Conservation (phyloP, 768 basidiomycete genomes). For the Pholiota molesta region DNA sequence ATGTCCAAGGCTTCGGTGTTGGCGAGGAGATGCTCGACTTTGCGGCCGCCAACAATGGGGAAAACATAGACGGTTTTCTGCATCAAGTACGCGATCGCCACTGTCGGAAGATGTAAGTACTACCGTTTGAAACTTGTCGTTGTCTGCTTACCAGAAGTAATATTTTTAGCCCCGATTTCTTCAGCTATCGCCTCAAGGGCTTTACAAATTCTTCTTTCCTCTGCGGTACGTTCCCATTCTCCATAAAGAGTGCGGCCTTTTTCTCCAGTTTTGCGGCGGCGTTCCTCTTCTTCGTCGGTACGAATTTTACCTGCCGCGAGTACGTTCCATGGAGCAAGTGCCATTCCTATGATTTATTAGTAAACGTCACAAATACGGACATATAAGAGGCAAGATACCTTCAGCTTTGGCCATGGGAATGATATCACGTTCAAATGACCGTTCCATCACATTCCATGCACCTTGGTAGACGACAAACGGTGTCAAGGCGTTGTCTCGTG, state of each 20-base stretch:
- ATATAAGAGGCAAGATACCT: slow-evolving; percentile 11
- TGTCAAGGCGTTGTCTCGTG: slow-evolving; percentile 47
- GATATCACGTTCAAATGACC: slow-evolving; percentile 58
- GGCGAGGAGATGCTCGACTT: slow-evolving; percentile 43
- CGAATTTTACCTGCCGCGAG: slow-evolving; percentile 48
- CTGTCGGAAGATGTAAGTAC: slow-evolving; percentile 22
- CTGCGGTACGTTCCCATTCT: slow-evolving; percentile 4
- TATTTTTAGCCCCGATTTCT: slow-evolving; percentile 48
- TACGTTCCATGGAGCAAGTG: slow-evolving; percentile 37
- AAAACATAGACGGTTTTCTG: slow-evolving; percentile 57
- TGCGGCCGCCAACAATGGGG: slow-evolving; percentile 41
- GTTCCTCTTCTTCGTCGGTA: slow-evolving; percentile 49
- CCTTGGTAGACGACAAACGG: slow-evolving; percentile 62
- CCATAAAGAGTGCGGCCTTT: slow-evolving; percentile 36
- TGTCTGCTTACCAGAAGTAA: slow-evolving; percentile 44
- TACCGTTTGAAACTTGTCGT: not conserved
- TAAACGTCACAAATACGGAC: not conserved
- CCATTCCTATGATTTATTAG: slow-evolving; percentile 21
- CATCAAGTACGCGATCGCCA: slow-evolving; percentile 57
- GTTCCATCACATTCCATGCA: slow-evolving; percentile 42
- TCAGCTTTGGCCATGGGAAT: slow-evolving; percentile 46
- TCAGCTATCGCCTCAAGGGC: slow-evolving; percentile 54
- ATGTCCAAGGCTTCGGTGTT: slow-evolving; percentile 48
- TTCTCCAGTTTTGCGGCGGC: slow-evolving; percentile 32
- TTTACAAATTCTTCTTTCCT: slow-evolving; percentile 6